Evolutionary conservation across 2,329 filamentous ascomycete genomes (phyloP).

Genomic region (Macrophomina pseudophaseolina): DNA sequence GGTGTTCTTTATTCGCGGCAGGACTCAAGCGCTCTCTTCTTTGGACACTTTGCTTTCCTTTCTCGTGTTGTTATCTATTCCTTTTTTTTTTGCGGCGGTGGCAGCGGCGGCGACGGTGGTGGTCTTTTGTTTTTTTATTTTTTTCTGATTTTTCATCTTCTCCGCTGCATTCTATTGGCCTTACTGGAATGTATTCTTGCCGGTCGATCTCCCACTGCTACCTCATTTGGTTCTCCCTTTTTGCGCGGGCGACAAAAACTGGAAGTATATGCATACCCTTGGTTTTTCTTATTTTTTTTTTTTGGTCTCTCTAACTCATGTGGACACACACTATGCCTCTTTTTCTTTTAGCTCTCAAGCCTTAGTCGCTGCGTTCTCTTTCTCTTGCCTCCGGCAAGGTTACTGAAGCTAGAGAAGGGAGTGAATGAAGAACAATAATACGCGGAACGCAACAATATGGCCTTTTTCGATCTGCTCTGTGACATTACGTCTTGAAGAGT

Average conservation of each 20-base stretch:
- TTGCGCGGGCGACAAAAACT: conserved; percentile 22
- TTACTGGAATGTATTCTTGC: conserved; percentile 3
- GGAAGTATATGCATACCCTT: conserved; percentile 8
- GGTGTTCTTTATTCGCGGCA: neutral
- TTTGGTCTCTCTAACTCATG: neutral
- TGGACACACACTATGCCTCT: neutral
- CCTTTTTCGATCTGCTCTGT: too few relatives aligned
- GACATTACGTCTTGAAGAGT: too few relatives aligned
- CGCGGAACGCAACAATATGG: conserved; percentile 11
- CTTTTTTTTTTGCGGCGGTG: neutral
- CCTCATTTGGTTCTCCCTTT: neutral
- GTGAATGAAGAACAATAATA: conserved; percentile 8
- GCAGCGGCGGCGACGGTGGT: neutral
- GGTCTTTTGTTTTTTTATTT: neutral
- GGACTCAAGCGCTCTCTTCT: conserved; percentile 14
- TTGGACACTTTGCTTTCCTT: neutral
- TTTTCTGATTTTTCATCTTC: neutral
- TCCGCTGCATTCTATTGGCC: neutral
- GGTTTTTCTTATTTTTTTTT: neutral
- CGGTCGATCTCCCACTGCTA: neutral
- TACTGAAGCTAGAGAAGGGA: neutral
- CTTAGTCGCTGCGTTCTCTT: neutral
- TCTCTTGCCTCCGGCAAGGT: neutral
- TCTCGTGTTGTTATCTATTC: conserved; percentile 1
- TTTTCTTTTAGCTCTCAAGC: neutral